Percentiles rank a stretch among this genome's conserved stretches.
Evolutionary conservation across 2,329 filamentous ascomycete species (phyloP).

Genomic region (Calonectria hawksworthii): DNA sequence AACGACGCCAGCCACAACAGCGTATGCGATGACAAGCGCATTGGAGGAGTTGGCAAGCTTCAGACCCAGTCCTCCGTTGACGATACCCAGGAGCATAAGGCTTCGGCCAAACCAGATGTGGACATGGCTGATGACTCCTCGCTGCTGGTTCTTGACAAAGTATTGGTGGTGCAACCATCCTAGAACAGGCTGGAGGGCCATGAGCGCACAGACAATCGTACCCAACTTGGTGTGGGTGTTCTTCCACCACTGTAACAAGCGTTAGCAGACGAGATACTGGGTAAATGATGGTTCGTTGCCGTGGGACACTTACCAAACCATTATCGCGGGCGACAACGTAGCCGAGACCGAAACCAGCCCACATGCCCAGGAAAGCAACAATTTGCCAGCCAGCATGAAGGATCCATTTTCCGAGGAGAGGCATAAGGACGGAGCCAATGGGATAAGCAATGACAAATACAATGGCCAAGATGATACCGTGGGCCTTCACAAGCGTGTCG

Average conservation of each 20-base stretch:
- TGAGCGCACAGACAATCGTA: constrained; percentile 65
- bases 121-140: constrained; percentile 65
- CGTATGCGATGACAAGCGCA: constrained; percentile 66
- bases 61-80: constrained; percentile 76
- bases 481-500: constrained; percentile 55
- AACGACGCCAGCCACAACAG: constrained; percentile 66
- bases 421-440: constrained; percentile 72
- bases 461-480: constrained; percentile 73
- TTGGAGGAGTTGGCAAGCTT: constrained; percentile 58
- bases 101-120: constrained; percentile 75
- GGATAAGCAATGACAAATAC: constrained; percentile 72
- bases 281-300: constrained; percentile 18
- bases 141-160: constrained; percentile 62
- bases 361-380: constrained; percentile 69
- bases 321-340: constrained; percentile 60
- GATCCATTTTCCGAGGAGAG: constrained; percentile 68
- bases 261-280: constrained; percentile 33
- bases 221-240: constrained; percentile 70
- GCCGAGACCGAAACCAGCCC: constrained; percentile 72
- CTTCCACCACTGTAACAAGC: constrained; percentile 61
- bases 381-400: constrained; percentile 71
- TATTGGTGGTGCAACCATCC: constrained; percentile 70
- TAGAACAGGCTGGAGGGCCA: constrained; percentile 71
- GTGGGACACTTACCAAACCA: constrained; percentile 56
- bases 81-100: constrained; percentile 69